These are phyloP conservation scores for Xanthoparmelia taractica DNA, from an alignment of 495 filamentous ascomycete genomes.

Conservation along the genomic window DNA sequence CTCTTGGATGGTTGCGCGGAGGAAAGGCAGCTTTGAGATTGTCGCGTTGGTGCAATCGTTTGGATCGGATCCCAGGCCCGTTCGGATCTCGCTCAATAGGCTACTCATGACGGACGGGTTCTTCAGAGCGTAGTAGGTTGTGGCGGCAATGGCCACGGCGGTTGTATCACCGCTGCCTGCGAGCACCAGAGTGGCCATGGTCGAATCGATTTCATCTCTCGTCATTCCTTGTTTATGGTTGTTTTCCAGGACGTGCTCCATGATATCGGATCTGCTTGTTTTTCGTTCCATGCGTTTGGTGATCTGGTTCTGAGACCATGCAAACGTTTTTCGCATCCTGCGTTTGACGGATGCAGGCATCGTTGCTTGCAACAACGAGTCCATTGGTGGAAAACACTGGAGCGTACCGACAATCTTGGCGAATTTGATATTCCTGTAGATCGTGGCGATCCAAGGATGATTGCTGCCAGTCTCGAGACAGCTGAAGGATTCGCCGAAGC, in stretches of 20 bases:
- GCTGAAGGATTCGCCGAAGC: constrained; percentile 46
- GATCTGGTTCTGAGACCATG: background rate
- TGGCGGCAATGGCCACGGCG: background rate
- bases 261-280: background rate
- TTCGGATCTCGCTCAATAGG: background rate
- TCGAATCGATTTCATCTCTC: background rate
- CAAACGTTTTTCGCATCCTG: background rate
- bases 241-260: background rate
- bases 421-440: constrained; percentile 25
- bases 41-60: background rate
- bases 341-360: background rate
- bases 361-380: background rate
- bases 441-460: constrained; percentile 36
- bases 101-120: background rate
- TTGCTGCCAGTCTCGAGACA: constrained; percentile 38
- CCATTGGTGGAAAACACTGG: background rate
- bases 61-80: background rate
- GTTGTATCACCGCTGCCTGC: background rate
- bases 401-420: background rate
- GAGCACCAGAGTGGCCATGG: background rate
- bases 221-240: background rate
- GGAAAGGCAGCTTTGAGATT: background rate
- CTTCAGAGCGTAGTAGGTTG: background rate
- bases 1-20: background rate
- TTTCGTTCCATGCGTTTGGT: background rate